Conservation (phyloP, 495 filamentous ascomycete genomes). For the Daldinia grandis region DNA sequence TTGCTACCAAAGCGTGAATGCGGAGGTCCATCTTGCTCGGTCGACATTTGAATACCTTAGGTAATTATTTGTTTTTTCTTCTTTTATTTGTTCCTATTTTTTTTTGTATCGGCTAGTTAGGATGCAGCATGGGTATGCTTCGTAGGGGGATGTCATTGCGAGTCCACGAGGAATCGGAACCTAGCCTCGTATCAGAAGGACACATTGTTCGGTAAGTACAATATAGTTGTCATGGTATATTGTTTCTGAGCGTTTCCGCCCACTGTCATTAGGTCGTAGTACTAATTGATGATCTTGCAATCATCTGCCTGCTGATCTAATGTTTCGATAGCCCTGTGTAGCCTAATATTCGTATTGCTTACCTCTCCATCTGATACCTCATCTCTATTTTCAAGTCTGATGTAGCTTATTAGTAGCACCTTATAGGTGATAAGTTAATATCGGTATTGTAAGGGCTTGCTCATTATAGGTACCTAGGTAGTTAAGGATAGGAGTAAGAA, state of each 20-base stretch:
- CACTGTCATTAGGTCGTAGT: not conserved
- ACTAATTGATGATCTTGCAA: not conserved
- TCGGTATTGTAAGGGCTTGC: not conserved
- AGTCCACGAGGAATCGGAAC: not conserved
- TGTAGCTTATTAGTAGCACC: not conserved
- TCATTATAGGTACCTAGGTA: too few species aligned
- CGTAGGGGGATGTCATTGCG: not conserved
- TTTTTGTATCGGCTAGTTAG: not conserved
- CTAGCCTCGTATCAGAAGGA: not conserved
- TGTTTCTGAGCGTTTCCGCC: not conserved
- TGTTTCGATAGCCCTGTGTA: not conserved
- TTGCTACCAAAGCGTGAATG: slow-evolving; percentile 49
- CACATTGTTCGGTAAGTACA: not conserved
- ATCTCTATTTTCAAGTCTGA: not conserved
- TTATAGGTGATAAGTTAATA: not conserved
- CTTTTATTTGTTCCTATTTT: too few species aligned
- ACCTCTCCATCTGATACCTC: not conserved
- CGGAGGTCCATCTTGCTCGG: slow-evolving; percentile 58
- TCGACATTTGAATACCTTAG: slow-evolving; percentile 49
- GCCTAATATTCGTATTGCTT: slow-evolving; percentile 2
- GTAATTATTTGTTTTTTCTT: not conserved
- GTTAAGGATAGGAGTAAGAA: not conserved
- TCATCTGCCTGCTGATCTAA: not conserved
- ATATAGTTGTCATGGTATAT: not conserved
- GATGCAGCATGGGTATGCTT: not conserved